Conservation (phyloP, 2,329 filamentous ascomycete genomes). For the Purpureocillium takamizusanense region DNA sequence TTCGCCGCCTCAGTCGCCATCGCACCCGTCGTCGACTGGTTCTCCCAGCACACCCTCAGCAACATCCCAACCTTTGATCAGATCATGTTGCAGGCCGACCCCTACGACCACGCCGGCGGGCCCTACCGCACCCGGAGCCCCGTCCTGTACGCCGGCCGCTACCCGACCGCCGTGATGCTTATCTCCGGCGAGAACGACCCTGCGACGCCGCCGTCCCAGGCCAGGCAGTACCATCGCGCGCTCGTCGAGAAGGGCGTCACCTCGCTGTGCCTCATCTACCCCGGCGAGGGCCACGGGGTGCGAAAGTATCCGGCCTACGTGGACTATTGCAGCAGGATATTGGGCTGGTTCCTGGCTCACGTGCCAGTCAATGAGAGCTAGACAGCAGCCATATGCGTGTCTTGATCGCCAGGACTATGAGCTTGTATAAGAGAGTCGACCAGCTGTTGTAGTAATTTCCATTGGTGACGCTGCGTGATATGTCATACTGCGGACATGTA, state of each 20-base stretch:
- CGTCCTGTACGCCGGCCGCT: background rate
- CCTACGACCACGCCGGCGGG: background rate
- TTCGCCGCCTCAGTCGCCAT: background rate
- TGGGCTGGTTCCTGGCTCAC: too few relatives aligned
- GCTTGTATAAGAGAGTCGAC: too few relatives aligned
- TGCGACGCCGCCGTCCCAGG: background rate
- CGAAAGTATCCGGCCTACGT: background rate
- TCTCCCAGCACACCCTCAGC: background rate
- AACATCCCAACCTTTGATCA: background rate
- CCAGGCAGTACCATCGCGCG: background rate
- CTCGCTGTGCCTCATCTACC: background rate
- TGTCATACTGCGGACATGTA: background rate
- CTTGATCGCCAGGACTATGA: too few relatives aligned
- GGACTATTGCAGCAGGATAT: background rate
- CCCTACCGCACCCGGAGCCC: background rate
- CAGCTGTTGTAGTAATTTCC: too few relatives aligned
- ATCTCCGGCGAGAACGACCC: background rate
- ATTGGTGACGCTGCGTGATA: too few relatives aligned
- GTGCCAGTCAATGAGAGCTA: too few relatives aligned
- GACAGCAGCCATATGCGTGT: too few relatives aligned
- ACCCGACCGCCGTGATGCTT: background rate
- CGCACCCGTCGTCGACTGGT: background rate
- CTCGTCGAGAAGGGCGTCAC: background rate
- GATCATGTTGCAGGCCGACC: background rate
- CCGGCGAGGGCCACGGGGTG: background rate